Conservation (phyloP, 2,329 filamentous ascomycete genomes). For the Claviceps arundinis region DNA sequence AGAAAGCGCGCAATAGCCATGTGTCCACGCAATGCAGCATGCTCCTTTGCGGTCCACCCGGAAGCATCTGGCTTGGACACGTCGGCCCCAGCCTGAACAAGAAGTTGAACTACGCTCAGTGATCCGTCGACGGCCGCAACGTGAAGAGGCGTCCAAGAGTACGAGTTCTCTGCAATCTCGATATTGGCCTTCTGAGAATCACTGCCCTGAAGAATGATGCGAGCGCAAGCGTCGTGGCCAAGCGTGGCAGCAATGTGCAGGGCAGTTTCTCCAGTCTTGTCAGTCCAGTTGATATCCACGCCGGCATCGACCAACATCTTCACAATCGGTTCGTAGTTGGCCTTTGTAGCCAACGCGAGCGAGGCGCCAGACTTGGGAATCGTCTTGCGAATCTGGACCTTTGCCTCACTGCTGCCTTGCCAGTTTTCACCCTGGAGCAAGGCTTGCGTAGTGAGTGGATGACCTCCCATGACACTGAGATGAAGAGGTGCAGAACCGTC, state of each 20-base stretch:
- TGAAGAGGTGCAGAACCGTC: conserved; percentile 88
- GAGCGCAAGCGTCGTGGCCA: conserved; percentile 69
- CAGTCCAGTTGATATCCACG: conserved; percentile 86
- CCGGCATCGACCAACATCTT: conserved; percentile 78
- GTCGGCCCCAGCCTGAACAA: conserved; percentile 68
- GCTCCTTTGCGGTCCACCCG: conserved; percentile 88
- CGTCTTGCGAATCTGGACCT: conserved; percentile 50
- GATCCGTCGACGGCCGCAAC: conserved; percentile 86
- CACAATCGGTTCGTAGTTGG: conserved; percentile 75
- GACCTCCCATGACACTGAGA: conserved; percentile 81
- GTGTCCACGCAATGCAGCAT: conserved; percentile 82
- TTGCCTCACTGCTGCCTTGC: conserved; percentile 49
- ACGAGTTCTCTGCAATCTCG: conserved; percentile 68
- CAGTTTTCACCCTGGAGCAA: conserved; percentile 72
- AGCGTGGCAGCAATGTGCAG: conserved; percentile 85
- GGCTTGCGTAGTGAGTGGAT: conserved; percentile 70
- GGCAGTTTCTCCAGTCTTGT: conserved; percentile 80
- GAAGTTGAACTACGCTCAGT: conserved; percentile 56
- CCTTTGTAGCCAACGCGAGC: conserved; percentile 74
- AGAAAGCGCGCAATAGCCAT: conserved; percentile 65
- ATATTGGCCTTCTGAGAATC: conserved; percentile 59
- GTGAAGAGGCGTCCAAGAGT: conserved; percentile 91
- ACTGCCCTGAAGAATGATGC: conserved; percentile 58
- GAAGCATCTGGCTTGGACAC: conserved; percentile 66
- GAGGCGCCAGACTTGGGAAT: conserved; percentile 79